Conservation (phyloP, 1,284 basidiomycete species). For the Boletus sp. region DNA sequence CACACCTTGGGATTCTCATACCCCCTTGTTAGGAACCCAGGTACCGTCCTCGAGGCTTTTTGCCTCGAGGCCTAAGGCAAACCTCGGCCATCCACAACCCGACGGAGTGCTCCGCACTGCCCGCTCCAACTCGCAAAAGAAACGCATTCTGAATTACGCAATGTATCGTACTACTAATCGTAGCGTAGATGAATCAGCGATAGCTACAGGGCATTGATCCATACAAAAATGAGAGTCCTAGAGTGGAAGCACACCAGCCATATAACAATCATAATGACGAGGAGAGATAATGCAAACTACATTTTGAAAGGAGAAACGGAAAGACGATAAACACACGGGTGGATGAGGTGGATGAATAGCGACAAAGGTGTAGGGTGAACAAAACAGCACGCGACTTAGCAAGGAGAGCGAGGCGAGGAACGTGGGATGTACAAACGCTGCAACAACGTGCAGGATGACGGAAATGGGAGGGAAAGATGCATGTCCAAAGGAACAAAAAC, state of each 20-base stretch:
- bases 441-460: too few species aligned
- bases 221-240: constrained; percentile 1
- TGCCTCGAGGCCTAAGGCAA: constrained; percentile 12
- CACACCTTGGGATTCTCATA: background rate
- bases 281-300: constrained; percentile 4
- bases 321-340: background rate
- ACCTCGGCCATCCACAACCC: background rate
- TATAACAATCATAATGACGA: background rate
- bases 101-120: too few species aligned
- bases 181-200: constrained; percentile 3
- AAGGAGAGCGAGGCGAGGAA: background rate
- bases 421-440: background rate
- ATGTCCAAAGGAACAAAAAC: background rate
- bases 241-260: background rate
- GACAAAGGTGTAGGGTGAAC: background rate
- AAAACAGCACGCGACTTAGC: background rate
- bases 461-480: background rate
- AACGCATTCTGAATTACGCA: constrained; percentile 11
- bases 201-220: constrained; percentile 2
- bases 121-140: background rate
- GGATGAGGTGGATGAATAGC: background rate
- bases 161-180: constrained; percentile 13
- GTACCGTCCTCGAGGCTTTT: background rate
- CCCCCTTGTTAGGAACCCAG: background rate
- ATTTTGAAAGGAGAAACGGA: background rate